A percentile compares a stretch with the other conserved stretches of the same genome.
These are phyloP conservation scores for Fusarium abutilonis DNA, from an alignment of 2,329 filamentous ascomycete species.

Conservation along the genomic window DNA sequence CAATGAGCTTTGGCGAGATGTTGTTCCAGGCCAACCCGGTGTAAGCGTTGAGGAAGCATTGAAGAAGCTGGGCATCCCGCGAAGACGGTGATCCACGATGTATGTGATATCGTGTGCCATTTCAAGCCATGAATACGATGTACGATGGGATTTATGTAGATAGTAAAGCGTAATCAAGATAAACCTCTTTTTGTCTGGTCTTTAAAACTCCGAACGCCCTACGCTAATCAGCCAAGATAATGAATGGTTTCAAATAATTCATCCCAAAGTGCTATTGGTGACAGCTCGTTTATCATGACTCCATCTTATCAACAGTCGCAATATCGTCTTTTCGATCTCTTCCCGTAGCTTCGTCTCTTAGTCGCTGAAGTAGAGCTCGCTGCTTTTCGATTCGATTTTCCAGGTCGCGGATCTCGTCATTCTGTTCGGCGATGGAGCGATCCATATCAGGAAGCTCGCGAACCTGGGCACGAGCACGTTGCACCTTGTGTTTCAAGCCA, in stretches of 20 bases:
- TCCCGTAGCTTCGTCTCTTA: slow-evolving; percentile 60
- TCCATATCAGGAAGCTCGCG: slow-evolving; percentile 75
- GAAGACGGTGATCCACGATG: slow-evolving; percentile 12
- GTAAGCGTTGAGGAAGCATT: slow-evolving; percentile 73
- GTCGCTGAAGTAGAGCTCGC: slow-evolving; percentile 63
- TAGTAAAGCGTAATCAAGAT: slow-evolving; percentile 24
- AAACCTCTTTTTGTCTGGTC: slow-evolving; percentile 11
- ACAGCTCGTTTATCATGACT: slow-evolving; percentile 46
- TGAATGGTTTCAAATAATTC: not conserved
- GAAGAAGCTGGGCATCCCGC: slow-evolving; percentile 57
- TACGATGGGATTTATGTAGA: slow-evolving; percentile 14
- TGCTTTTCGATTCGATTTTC: slow-evolving; percentile 72
- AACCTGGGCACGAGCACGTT: slow-evolving; percentile 76
- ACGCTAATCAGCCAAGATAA: slow-evolving; percentile 12
- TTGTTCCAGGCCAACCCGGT: slow-evolving; percentile 71
- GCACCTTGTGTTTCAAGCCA: slow-evolving; percentile 82
- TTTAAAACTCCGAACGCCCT: slow-evolving; percentile 31
- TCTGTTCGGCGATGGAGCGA: slow-evolving; percentile 73
- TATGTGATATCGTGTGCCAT: slow-evolving; percentile 5
- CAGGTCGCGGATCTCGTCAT: slow-evolving; percentile 73
- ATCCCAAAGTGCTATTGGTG: not conserved
- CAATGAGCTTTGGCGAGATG: slow-evolving; percentile 73
- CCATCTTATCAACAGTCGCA: slow-evolving; percentile 53
- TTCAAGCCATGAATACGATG: not conserved
- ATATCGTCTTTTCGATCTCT: slow-evolving; percentile 48